These are phyloP conservation scores for Tarenaya hassleriana DNA, from an alignment of 345 rosid genomes.

Conservation along the genomic window DNA sequence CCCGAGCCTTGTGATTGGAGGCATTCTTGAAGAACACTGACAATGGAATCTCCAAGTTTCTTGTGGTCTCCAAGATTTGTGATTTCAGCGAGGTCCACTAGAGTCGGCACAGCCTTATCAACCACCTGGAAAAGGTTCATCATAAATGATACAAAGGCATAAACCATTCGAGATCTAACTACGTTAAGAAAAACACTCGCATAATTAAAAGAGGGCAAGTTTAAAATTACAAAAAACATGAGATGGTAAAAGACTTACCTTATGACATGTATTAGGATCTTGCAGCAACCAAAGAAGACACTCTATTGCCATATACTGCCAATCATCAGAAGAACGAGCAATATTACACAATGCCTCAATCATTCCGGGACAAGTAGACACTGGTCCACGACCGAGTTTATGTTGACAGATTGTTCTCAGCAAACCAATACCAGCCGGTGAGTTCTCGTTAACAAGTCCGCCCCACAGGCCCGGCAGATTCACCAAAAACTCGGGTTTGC, in stretches of 20 bases:
- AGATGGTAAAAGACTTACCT: slow-evolving; percentile 35
- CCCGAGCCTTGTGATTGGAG: slow-evolving; percentile 54
- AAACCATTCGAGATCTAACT: neutral
- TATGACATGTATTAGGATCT: slow-evolving; percentile 79
- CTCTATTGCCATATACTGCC: slow-evolving; percentile 98
- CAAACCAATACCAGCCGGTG: slow-evolving; percentile 97
- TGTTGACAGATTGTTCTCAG: slow-evolving; percentile 94
- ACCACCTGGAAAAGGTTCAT: slow-evolving; percentile 50
- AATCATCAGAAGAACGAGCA: slow-evolving; percentile 96
- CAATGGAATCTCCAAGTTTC: slow-evolving; percentile 81
- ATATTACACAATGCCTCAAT: slow-evolving; percentile 84
- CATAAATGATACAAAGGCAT: no score
- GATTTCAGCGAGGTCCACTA: slow-evolving; percentile 83
- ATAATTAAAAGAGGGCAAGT: neutral
- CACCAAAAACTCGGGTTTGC: slow-evolving; percentile 85
- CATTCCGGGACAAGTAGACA: slow-evolving; percentile 76
- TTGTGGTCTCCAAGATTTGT: slow-evolving; percentile 82
- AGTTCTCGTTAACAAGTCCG: slow-evolving; percentile 97
- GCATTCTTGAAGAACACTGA: slow-evolving; percentile 75
- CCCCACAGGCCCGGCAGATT: slow-evolving; percentile 99
- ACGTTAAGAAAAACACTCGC: neutral
- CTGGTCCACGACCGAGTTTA: slow-evolving; percentile 89
- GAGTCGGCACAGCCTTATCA: slow-evolving; percentile 74
- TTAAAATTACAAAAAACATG: neutral
- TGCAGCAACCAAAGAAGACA: slow-evolving; percentile 98